Evolutionary conservation across 495 filamentous ascomycete species (phyloP).

Genomic region (Usnea hakonensis): DNA sequence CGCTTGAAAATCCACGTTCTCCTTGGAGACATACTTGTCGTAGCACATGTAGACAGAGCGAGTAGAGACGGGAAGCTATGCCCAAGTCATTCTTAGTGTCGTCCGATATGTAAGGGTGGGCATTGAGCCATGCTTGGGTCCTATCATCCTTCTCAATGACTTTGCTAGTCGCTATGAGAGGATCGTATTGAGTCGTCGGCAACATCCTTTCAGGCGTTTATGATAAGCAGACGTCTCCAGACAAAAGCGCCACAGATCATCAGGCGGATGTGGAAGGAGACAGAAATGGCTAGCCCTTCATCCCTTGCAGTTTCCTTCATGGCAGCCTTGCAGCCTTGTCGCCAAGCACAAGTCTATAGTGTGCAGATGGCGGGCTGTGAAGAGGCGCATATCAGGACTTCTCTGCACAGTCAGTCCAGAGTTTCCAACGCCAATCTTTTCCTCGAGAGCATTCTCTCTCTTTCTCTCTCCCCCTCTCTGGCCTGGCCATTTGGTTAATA

Average conservation of each 20-base stretch:
- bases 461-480: too few relatives aligned
- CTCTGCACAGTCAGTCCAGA: not conserved
- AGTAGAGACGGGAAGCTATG: conserved; percentile 8
- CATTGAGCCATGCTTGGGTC: conserved; percentile 2
- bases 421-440: not conserved
- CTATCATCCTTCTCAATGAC: not conserved
- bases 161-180: not conserved
- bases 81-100: not conserved
- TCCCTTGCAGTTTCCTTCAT: not conserved
- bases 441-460: not conserved
- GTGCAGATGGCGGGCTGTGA: not conserved
- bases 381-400: not conserved
- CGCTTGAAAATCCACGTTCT: not conserved
- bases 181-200: not conserved
- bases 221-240: too few relatives aligned
- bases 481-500: not conserved
- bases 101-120: not conserved
- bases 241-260: too few relatives aligned
- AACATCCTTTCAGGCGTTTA: too few relatives aligned
- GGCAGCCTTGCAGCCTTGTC: not conserved
- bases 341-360: not conserved
- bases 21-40: conserved; percentile 1
- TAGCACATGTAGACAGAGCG: not conserved
- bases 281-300: too few relatives aligned
- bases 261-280: too few relatives aligned